Base-by-base conservation (phyloP, 371 early-diverging fungal species). In the Mucor ambiguus region DNA sequence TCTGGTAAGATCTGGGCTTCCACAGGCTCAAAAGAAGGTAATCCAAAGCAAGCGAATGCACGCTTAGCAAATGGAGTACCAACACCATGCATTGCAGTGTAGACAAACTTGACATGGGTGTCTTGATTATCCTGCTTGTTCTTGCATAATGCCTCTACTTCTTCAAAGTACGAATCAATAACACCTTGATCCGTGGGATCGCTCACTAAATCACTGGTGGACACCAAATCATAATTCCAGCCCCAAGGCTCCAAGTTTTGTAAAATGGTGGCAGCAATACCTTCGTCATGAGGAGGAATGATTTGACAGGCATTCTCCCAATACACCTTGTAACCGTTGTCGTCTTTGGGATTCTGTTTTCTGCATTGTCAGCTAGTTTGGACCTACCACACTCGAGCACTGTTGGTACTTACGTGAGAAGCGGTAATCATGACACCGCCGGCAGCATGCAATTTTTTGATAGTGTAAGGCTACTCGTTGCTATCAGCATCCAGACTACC, bases 381-480 rank as follows among this genome's bases (percentile, higher is more conserved):
- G 38, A 28, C 37, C 9, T 41, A 4, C 35, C 1, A 24, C 1
- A 24, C 22, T 3, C 14, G 7, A 58, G 22, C 41, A 14, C 12
- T 20, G 18, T 18, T 4, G 9, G 18, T 43, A 60, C 75, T 74
- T 74, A 80, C 79, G 74, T 99, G 99, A 54, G 94, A 94, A 20
- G 98, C 99, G 11, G 99, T 98, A 59, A 98, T 92, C 97, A 99
- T 97, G 67, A 99, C 85, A 63, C 99, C 99, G 67, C 93, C 92
- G 18, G 92, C 87, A 4, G 95, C 94, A 11, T 81, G 75, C 32
- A 91, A 71, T 24, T 84, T 78, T 68, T 89, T 89, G 63, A 97
- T 92, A 24, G 92, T 90, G 76, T 92, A 97, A 16, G 96, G 95
- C 69, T 87, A 68, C 9, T 11, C 48, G 1, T 52, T 52, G n/a